A percentile compares a stretch with the other conserved stretches of the same genome.
These are phyloP conservation scores for Cerioporus squamosus DNA, from an alignment of 1,284 basidiomycete species.

Conservation along the genomic window DNA sequence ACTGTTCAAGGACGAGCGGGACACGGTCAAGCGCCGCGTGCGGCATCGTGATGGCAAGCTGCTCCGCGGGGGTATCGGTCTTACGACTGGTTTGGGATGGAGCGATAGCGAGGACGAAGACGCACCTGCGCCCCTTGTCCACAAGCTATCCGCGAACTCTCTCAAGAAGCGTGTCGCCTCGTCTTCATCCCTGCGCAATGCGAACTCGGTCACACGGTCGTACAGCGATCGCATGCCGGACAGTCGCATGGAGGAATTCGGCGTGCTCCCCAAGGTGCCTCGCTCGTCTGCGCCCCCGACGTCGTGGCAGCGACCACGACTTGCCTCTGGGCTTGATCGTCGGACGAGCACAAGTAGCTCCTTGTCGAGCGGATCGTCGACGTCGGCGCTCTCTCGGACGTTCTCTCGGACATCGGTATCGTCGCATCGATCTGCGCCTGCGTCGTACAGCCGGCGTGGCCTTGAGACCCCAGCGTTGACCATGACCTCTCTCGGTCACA, in stretches of 20 bases:
- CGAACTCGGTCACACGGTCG: slow-evolving; percentile 39
- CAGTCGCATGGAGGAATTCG: slow-evolving; percentile 23
- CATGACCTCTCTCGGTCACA: slow-evolving; percentile 15
- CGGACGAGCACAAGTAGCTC: slow-evolving; percentile 29
- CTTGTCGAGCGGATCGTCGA: slow-evolving; percentile 20
- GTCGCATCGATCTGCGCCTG: slow-evolving; percentile 23
- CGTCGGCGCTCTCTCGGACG: slow-evolving; percentile 12
- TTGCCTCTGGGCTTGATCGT: slow-evolving; percentile 8
- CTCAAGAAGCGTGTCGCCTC: slow-evolving; percentile 29
- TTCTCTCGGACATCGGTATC: slow-evolving; percentile 24
- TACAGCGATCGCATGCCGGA: slow-evolving; percentile 27
- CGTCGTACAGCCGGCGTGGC: slow-evolving; percentile 8
- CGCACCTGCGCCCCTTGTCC: slow-evolving; percentile 74
- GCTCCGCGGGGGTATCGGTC: slow-evolving; percentile 68
- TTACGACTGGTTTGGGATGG: slow-evolving; percentile 82
- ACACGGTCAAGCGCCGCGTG: slow-evolving; percentile 61
- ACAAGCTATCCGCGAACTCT: slow-evolving; percentile 61
- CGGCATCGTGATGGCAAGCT: slow-evolving; percentile 72
- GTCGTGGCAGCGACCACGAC: slow-evolving; percentile 26
- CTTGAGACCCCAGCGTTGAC: slow-evolving; percentile 5
- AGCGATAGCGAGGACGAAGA: slow-evolving; percentile 85
- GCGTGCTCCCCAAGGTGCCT: slow-evolving; percentile 13
- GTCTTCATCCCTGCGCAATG: slow-evolving; percentile 3
- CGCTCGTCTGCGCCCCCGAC: slow-evolving; percentile 31
- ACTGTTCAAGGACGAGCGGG: slow-evolving; percentile 62